Percentiles rank a stretch among this genome's conserved stretches.
Conservation (phyloP, 768 basidiomycete species). For the Favolaschia claudopus region DNA sequence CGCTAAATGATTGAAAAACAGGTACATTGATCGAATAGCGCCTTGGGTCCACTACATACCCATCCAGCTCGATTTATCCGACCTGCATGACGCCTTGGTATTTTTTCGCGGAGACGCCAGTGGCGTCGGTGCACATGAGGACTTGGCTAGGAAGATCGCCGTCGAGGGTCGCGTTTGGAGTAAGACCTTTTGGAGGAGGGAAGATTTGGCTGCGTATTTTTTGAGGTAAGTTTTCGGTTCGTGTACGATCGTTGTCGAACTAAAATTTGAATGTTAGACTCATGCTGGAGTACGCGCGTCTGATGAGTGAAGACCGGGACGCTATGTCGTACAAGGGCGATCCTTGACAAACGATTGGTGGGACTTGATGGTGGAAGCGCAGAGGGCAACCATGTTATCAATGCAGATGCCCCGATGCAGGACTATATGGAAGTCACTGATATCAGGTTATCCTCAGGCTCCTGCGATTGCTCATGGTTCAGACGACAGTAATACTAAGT, state of each 20-base stretch:
- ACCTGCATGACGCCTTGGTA: slow-evolving; percentile 72
- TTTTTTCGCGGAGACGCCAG: slow-evolving; percentile 76
- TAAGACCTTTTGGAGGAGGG: slow-evolving; percentile 55
- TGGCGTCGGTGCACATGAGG: slow-evolving; percentile 68
- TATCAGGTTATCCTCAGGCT: too few relatives aligned
- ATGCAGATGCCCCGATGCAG: too few relatives aligned
- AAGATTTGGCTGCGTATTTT: slow-evolving; percentile 61
- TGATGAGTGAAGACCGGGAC: slow-evolving; percentile 52
- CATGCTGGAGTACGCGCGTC: slow-evolving; percentile 57
- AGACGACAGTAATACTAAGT: too few relatives aligned
- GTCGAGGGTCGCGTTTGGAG: slow-evolving; percentile 60
- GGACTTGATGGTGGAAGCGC: too few relatives aligned
- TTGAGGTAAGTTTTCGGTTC: slow-evolving; percentile 57
- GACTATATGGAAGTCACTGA: too few relatives aligned
- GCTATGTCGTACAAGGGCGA: slow-evolving; percentile 42
- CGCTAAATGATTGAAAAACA: slow-evolving; percentile 28
- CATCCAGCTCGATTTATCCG: slow-evolving; percentile 67
- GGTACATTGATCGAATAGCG: slow-evolving; percentile 62
- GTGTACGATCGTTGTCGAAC: too few relatives aligned
- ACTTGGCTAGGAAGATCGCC: slow-evolving; percentile 61
- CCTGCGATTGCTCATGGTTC: too few relatives aligned
- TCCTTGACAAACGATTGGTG: too few relatives aligned
- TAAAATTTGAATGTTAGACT: too few relatives aligned
- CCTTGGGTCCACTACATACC: slow-evolving; percentile 84
- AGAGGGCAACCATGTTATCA: too few relatives aligned